phyloP scores from a whole-genome alignment of 2,329 filamentous ascomycete genomes.

The Rasamsonia emersonii region DNA sequence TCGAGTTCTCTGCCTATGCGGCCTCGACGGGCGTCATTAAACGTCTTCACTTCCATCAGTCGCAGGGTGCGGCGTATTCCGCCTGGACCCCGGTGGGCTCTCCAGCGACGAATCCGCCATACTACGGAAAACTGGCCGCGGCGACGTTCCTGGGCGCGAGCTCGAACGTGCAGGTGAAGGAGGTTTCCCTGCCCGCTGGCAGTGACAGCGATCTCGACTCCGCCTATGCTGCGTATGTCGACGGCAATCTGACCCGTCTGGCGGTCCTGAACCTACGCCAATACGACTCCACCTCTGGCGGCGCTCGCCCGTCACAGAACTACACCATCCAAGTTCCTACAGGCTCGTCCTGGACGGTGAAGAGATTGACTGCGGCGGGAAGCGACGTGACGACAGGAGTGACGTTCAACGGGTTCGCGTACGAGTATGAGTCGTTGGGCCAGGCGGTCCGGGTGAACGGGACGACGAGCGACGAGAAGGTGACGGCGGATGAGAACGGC shows the following conservation, averaged over 20 bases:
- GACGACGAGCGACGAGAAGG: not conserved
- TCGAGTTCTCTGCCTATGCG: not conserved
- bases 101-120: not conserved
- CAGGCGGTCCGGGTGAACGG: not conserved
- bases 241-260: not conserved
- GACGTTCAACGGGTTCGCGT: not conserved
- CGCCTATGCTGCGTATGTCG: not conserved
- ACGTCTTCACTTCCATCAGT: not conserved
- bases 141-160: not conserved
- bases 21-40: not conserved
- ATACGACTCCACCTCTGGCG: not conserved
- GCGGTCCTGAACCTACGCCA: not conserved
- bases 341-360: not conserved
- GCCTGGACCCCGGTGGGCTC: not conserved
- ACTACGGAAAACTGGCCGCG: not conserved
- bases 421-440: not conserved
- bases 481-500: not conserved
- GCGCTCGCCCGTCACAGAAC: slow-evolving; percentile 8
- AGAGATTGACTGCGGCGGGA: not conserved
- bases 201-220: slow-evolving; percentile 7
- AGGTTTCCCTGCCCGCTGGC: not conserved
- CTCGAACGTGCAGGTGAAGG: not conserved
- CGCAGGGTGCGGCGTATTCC: not conserved
- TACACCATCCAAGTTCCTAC: slow-evolving; percentile 11
- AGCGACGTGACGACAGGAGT: not conserved